Conservation (phyloP, 2,329 filamentous ascomycete species). For the Geosmithia flava region DNA sequence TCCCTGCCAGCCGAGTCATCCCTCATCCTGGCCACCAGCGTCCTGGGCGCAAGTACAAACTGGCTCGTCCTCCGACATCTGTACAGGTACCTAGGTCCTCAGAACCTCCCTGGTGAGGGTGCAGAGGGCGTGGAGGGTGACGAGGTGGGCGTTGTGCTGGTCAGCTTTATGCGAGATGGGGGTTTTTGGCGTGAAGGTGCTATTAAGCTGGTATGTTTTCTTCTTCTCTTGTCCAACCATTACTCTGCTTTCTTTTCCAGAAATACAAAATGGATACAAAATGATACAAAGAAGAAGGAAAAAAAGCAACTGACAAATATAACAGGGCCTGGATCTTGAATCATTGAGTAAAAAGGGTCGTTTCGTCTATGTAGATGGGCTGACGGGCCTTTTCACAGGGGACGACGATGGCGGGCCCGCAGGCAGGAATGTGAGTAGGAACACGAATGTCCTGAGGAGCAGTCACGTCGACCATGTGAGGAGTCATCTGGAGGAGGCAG, state of each 20-base stretch:
- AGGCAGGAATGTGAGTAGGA: slow-evolving; percentile 3
- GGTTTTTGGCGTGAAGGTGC: slow-evolving; percentile 67
- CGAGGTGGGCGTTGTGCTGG: slow-evolving; percentile 49
- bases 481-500: slow-evolving; percentile 23
- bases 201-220: slow-evolving; percentile 44
- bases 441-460: slow-evolving; percentile 13
- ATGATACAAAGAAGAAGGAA: not conserved
- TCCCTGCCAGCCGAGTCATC: slow-evolving; percentile 42
- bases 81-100: slow-evolving; percentile 25
- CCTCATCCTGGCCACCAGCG: slow-evolving; percentile 55
- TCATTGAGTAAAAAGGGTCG: slow-evolving; percentile 40
- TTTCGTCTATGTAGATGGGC: slow-evolving; percentile 66
- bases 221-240: too few species aligned
- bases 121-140: slow-evolving; percentile 10
- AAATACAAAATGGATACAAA: not conserved
- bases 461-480: slow-evolving; percentile 21
- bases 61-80: slow-evolving; percentile 52
- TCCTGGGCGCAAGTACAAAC: slow-evolving; percentile 51
- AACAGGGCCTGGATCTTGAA: slow-evolving; percentile 59
- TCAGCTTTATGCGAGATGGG: slow-evolving; percentile 72
- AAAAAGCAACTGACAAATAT: not conserved
- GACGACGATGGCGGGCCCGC: slow-evolving; percentile 1
- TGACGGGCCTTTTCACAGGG: slow-evolving; percentile 42
- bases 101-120: not conserved
- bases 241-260: not conserved